Evolutionary conservation across 192 early-diverging fungal genomes (phyloP).

Genomic region (Mortierella antarctica): DNA sequence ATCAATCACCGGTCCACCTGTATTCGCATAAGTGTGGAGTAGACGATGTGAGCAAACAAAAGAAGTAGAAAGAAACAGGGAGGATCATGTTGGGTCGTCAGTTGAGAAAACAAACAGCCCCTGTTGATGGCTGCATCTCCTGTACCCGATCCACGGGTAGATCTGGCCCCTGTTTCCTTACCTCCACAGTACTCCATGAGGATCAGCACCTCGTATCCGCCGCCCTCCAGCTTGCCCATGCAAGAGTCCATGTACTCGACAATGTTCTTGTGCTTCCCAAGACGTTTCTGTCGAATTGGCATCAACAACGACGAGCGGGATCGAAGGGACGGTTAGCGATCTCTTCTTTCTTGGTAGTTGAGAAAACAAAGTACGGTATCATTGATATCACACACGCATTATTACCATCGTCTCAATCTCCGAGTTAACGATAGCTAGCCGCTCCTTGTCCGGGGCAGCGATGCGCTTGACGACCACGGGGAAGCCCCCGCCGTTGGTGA

Average conservation of each 20-base stretch:
- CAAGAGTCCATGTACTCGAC: conserved; percentile 82
- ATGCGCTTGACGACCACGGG: conserved; percentile 86
- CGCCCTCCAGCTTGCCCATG: conserved; percentile 61
- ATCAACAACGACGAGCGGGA: neutral
- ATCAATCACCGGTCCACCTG: conserved; percentile 84
- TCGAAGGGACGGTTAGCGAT: neutral
- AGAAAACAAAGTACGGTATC: neutral
- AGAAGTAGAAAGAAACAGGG: neutral
- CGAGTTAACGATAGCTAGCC: conserved; percentile 69
- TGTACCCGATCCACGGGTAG: conserved; percentile 1
- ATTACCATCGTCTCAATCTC: conserved; percentile 86
- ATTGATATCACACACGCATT: conserved; percentile 4
- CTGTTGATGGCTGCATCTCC: neutral
- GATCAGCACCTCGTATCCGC: conserved; percentile 84
- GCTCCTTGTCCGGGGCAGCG: conserved; percentile 74
- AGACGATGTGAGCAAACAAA: neutral
- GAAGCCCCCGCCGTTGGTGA: conserved; percentile 58
- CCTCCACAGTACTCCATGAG: conserved; percentile 95
- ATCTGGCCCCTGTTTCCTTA: conserved; percentile 21
- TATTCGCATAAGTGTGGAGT: neutral
- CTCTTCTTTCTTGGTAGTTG: neutral
- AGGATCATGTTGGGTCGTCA: conserved; percentile 7
- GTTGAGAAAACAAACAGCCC: conserved; percentile 6
- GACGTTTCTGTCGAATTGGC: conserved; percentile 59
- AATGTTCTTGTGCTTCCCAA: conserved; percentile 85